Base-by-base conservation (phyloP, 1,139 yeast species). In the Debaryomyces robertsiae region DNA sequence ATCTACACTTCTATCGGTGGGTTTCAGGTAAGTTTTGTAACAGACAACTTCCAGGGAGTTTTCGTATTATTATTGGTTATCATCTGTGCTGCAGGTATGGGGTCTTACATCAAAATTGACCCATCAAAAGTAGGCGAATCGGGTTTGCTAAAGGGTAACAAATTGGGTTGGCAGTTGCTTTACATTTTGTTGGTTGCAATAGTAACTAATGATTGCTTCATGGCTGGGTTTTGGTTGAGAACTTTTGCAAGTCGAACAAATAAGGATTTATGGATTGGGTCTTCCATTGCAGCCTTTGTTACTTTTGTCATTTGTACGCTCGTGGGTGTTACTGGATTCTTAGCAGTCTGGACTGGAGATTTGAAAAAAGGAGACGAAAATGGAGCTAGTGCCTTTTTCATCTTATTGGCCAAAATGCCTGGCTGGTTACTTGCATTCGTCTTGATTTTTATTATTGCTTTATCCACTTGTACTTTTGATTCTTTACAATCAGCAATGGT, bases 191-290 rank as follows among this genome's bases (percentile, higher is more conserved):
- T 85, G 9, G 84, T 91, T 32, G 97, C 97, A 22, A 84, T 91
- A 57, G 77, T 89, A 39, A 87, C 97, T 30, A 91, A 91, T 55
- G 96, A 89, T 58, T 81, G 91, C 56, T 90, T 91, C 61, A 70
- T 91, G 76, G 80, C 95, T 27, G 96, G 96, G 0, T 90, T 90
- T 60, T 91, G 98, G 98, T 69, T 91, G 49, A 75, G 98, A 57
- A 86, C 98, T 0, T 91, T 91, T 69, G 96, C 98, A 3, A 84
- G 96, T 11, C 79, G 80, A 47, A 69, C 90, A 9, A 80, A 89
- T 61, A 80, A 73, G 53, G 96, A 90, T 56, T 73, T 91, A 54
- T 65, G 77, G 61, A 77, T 87, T 51, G 95, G 95, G 16, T 80
- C 91, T 41, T 69, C 82, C 2, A 65, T 90, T 45, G 95, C 96